Evolutionary conservation across 495 filamentous ascomycete genomes (phyloP), one percentile per base, ranked within the genome.

Genomic region (Letharia columbiana): DNA sequence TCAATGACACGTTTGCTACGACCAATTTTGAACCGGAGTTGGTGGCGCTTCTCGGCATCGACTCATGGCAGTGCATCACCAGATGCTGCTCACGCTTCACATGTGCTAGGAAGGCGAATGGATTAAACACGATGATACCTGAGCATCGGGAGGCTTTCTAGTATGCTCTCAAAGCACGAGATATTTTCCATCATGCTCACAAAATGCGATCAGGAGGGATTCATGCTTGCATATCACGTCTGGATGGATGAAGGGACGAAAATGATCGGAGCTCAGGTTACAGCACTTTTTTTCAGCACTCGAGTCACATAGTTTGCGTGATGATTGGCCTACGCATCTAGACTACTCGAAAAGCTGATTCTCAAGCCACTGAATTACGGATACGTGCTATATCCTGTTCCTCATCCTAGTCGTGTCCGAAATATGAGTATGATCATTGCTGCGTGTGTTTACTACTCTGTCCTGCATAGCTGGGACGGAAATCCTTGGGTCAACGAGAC

Each of bases 51-150:
- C 52, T 20, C 11, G 8, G 3, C 37, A 49, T 49, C 56, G 39
- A 31, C 62, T 56, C 52, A 64, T 40, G 41, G 63, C 63, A 56
- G 63, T 57, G 17, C 54, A 57, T 37, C 54, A 57, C 54, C 17
- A 57, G 54, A 15, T 57, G 31, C 54, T 57, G 40, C 52, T 64
- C 31, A 45, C 3, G 3, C 7, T 47, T 45, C 23, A 37, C 40
- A 33, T 45, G 44, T 57, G 47, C 35, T 41, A 64, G 37, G 41
- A 57, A 39, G 63, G 50, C 44, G 50, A 56, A 65, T 23, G 18
- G 54, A n/a, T 49, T 28, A 28, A 31, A 65, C 54, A 65, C n/a
- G 40, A 60, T 65, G 63, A 65, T 65, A 64, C 63, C 63, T 56
- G 63, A 37, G 63, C 50, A 23, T 45, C 11, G 52, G 44, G 50